phyloP scores from a whole-genome alignment of 2,329 filamentous ascomycete species.

The Microsporum ferrugineum region DNA sequence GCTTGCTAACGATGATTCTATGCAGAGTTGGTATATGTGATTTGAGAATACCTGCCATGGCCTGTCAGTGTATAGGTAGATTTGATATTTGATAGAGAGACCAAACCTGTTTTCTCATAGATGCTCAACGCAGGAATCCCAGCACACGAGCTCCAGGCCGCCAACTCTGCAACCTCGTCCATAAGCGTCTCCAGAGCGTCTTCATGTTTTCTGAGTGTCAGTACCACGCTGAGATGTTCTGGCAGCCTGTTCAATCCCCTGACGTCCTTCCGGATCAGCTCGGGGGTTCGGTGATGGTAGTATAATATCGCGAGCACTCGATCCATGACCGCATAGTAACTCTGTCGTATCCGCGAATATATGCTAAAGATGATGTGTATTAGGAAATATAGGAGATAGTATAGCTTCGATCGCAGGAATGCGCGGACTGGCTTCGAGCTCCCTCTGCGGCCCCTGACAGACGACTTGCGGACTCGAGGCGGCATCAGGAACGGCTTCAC shows the following conservation, averaged over 20 bases:
- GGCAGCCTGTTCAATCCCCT: slow-evolving; percentile 62
- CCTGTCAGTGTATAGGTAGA: neutral
- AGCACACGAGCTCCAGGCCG: slow-evolving; percentile 83
- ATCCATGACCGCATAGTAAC: slow-evolving; percentile 66
- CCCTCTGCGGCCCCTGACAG: slow-evolving; percentile 16
- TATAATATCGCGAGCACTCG: slow-evolving; percentile 71
- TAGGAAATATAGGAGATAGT: slow-evolving; percentile 35
- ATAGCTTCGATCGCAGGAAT: slow-evolving; percentile 35
- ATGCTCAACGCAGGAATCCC: slow-evolving; percentile 80
- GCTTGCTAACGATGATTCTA: slow-evolving; percentile 63
- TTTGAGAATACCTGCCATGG: slow-evolving; percentile 65
- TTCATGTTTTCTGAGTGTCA: slow-evolving; percentile 58
- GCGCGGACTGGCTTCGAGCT: slow-evolving; percentile 31
- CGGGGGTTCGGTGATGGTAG: slow-evolving; percentile 91
- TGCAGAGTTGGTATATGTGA: slow-evolving; percentile 78
- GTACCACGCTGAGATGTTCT: slow-evolving; percentile 74
- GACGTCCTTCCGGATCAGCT: slow-evolving; percentile 82
- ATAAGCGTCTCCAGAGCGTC: slow-evolving; percentile 73
- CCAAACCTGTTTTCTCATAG: slow-evolving; percentile 79
- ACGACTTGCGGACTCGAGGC: slow-evolving; percentile 21
- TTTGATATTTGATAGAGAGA: neutral
- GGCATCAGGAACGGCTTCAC: slow-evolving; percentile 44
- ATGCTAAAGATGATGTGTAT: slow-evolving; percentile 72
- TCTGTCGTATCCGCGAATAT: slow-evolving; percentile 70
- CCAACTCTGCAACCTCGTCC: slow-evolving; percentile 81